Evolutionary conservation across 768 basidiomycete species (phyloP).

Genomic region (Mycena pura): DNA sequence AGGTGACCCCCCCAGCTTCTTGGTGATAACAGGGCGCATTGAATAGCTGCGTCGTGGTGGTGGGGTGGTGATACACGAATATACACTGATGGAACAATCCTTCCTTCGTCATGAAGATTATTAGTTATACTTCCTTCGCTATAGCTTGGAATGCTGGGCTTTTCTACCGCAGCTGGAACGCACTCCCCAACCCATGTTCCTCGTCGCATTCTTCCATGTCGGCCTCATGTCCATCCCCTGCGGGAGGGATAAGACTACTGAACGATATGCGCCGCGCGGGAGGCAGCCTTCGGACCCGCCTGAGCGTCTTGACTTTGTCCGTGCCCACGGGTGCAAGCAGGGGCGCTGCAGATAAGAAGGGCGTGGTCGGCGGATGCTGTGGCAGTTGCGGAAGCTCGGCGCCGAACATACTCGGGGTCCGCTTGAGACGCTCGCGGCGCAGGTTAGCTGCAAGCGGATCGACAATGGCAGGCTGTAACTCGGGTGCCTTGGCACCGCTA

Average conservation of each 20-base stretch:
- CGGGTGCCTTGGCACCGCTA: constrained; percentile 12
- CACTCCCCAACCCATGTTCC: constrained; percentile 63
- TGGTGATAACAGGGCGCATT: constrained; percentile 12
- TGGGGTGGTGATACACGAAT: constrained; percentile 28
- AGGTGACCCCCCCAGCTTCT: not conserved
- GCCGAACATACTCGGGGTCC: constrained; percentile 73
- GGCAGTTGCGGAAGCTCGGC: constrained; percentile 57
- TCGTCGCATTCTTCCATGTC: constrained; percentile 43
- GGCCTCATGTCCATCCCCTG: constrained; percentile 41
- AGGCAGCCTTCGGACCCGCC: constrained; percentile 55
- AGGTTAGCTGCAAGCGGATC: constrained; percentile 19
- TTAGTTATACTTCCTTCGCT: constrained; percentile 24
- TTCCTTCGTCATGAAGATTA: constrained; percentile 20
- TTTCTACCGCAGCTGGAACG: constrained; percentile 66
- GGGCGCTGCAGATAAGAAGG: constrained; percentile 24
- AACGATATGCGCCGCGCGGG: constrained; percentile 72
- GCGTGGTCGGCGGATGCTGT: constrained; percentile 31
- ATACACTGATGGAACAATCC: constrained; percentile 30
- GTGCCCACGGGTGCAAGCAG: constrained; percentile 23
- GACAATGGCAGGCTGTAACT: constrained; percentile 4
- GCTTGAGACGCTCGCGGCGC: constrained; percentile 45
- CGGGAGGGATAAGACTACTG: constrained; percentile 51
- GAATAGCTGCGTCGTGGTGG: constrained; percentile 7
- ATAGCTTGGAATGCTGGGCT: constrained; percentile 10
- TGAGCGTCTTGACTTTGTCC: constrained; percentile 50